Conservation (phyloP, 1,139 yeast species). For the Taphrina confusa region DNA sequence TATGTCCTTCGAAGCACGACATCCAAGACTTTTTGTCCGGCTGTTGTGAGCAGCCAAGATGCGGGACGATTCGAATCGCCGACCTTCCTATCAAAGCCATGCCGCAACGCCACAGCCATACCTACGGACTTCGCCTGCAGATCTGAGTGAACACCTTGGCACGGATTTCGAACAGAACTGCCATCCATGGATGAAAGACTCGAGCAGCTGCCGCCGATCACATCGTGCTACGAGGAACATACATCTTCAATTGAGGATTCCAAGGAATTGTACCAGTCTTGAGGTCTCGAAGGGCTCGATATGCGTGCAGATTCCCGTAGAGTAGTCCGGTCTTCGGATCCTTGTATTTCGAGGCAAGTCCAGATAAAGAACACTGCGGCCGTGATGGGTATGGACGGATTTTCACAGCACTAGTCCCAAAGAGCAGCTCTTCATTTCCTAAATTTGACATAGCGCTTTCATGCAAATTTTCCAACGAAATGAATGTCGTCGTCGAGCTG, state of each 20-base stretch:
- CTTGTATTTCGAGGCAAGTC: slow-evolving; percentile 27
- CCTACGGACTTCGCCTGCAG: too few relatives aligned
- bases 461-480: slow-evolving; percentile 13
- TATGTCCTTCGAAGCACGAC: too few relatives aligned
- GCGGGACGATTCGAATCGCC: slow-evolving; percentile 1
- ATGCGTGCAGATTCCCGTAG: slow-evolving; percentile 19
- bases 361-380: slow-evolving; percentile 32
- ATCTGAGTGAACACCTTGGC: not conserved
- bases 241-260: slow-evolving; percentile 26
- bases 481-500: slow-evolving; percentile 1
- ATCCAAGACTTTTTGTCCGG: too few relatives aligned
- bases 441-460: not conserved
- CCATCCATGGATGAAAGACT: too few relatives aligned
- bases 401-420: not conserved
- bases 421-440: not conserved
- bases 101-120: slow-evolving; percentile 5
- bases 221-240: slow-evolving; percentile 14
- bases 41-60: too few relatives aligned
- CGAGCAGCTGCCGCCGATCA: too few relatives aligned
- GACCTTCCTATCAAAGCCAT: slow-evolving; percentile 6
- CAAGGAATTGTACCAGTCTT: slow-evolving; percentile 14
- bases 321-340: slow-evolving; percentile 35
- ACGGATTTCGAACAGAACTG: not conserved
- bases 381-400: not conserved
- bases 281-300: slow-evolving; percentile 1